Evolutionary conservation across 2,329 filamentous ascomycete genomes (phyloP).

Genomic region (Botryotinia convoluta): DNA sequence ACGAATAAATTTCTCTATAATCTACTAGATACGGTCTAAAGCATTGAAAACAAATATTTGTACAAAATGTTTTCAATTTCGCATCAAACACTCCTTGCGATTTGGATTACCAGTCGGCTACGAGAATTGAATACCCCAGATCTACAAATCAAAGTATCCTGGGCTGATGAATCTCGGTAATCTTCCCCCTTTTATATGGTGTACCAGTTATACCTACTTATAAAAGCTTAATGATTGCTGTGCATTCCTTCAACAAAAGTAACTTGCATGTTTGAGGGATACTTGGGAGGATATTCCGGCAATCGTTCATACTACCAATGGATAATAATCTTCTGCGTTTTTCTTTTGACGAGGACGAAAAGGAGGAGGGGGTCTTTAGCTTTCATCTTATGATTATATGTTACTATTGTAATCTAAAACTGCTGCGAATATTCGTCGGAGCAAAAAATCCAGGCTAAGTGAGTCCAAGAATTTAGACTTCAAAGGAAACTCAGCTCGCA

Average conservation of each 20-base stretch:
- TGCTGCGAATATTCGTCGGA: neutral
- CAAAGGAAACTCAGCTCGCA: neutral
- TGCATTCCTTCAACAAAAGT: neutral
- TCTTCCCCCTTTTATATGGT: neutral
- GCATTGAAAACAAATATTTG: neutral
- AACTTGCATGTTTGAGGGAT: neutral
- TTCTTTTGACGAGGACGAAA: neutral
- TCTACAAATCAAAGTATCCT: neutral
- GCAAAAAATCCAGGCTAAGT: accelerated
- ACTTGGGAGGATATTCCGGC: neutral
- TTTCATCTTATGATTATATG: neutral
- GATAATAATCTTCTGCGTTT: neutral
- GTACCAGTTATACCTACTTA: neutral
- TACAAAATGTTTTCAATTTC: neutral
- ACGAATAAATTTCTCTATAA: neutral
- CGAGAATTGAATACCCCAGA: neutral
- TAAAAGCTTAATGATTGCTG: neutral
- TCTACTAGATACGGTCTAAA: neutral
- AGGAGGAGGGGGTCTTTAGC: neutral
- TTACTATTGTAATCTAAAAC: neutral
- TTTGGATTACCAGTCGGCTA: neutral
- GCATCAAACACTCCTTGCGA: accelerated
- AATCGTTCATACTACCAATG: neutral
- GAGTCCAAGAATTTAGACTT: neutral
- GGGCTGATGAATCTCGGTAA: neutral